Conservation (phyloP, 768 basidiomycete species). For the Cyathus striatus region DNA sequence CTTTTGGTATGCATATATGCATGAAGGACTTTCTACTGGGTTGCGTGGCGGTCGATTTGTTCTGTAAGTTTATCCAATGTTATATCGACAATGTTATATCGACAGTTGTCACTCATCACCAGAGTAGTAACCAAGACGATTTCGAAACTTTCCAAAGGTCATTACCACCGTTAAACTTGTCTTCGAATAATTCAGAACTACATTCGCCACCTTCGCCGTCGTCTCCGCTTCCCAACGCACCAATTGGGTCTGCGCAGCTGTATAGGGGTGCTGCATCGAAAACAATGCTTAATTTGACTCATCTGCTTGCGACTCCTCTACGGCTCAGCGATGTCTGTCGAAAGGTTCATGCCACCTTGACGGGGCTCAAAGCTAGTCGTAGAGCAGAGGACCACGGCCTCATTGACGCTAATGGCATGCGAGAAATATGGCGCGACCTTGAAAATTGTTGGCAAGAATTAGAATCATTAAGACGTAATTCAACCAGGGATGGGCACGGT, state of each 20-base stretch:
- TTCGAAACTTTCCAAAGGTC: slow-evolving; percentile 66
- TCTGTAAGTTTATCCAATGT: slow-evolving; percentile 46
- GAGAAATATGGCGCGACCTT: slow-evolving; percentile 81
- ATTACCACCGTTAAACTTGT: slow-evolving; percentile 37
- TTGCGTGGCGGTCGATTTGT: slow-evolving; percentile 81
- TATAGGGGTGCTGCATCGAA: slow-evolving; percentile 17
- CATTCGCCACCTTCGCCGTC: slow-evolving; percentile 28
- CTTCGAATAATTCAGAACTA: slow-evolving; percentile 16
- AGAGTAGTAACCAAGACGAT: slow-evolving; percentile 66
- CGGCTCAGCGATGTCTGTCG: slow-evolving; percentile 75
- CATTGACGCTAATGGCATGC: slow-evolving; percentile 60
- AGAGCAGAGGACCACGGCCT: slow-evolving; percentile 44
- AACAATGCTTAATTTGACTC: too few species aligned
- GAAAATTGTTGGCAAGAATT: slow-evolving; percentile 84
- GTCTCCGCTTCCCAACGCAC: slow-evolving; percentile 15
- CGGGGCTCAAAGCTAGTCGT: slow-evolving; percentile 70
- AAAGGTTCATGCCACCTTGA: slow-evolving; percentile 71
- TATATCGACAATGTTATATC: background rate
- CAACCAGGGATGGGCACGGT: slow-evolving; percentile 24
- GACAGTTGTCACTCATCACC: background rate
- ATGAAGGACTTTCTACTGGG: slow-evolving; percentile 80
- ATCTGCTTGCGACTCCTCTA: slow-evolving; percentile 66
- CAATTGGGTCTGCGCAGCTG: too few species aligned
- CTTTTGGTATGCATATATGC: slow-evolving; percentile 86
- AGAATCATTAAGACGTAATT: slow-evolving; percentile 48